These are phyloP conservation scores for Malus hybrid DNA, from an alignment of 331 rosid genomes.

Conservation along the genomic window DNA sequence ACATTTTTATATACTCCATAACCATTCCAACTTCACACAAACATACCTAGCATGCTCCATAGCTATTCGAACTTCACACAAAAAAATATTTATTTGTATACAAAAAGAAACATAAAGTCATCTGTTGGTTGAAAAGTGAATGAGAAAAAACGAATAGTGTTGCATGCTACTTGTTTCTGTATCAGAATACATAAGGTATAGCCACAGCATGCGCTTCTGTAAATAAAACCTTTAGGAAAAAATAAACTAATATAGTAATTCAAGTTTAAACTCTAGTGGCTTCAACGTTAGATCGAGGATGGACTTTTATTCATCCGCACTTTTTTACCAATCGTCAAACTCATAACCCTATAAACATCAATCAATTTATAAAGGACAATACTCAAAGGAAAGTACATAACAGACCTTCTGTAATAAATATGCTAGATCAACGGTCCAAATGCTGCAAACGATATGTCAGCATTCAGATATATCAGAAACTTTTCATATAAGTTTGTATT, in stretches of 20 bases:
- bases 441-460: constrained; percentile 51
- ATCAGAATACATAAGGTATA: too few relatives aligned
- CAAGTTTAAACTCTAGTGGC: background rate
- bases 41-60: background rate
- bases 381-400: constrained; percentile 13
- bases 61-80: background rate
- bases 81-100: background rate
- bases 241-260: background rate
- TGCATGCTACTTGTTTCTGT: background rate
- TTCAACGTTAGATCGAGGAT: background rate
- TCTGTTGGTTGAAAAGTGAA: background rate
- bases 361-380: background rate
- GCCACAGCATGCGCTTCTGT: background rate
- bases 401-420: constrained; percentile 55
- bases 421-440: constrained; percentile 93
- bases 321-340: constrained; percentile 1
- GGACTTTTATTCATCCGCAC: background rate
- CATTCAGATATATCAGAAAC: constrained; percentile 12
- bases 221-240: background rate
- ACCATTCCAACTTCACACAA: background rate
- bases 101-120: background rate
- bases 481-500: constrained; percentile 9
- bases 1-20: background rate
- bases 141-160: background rate
- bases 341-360: constrained; percentile 1